phyloP scores from a whole-genome alignment of 2,329 filamentous ascomycete species.

The Pleurostoma richardsiae region DNA sequence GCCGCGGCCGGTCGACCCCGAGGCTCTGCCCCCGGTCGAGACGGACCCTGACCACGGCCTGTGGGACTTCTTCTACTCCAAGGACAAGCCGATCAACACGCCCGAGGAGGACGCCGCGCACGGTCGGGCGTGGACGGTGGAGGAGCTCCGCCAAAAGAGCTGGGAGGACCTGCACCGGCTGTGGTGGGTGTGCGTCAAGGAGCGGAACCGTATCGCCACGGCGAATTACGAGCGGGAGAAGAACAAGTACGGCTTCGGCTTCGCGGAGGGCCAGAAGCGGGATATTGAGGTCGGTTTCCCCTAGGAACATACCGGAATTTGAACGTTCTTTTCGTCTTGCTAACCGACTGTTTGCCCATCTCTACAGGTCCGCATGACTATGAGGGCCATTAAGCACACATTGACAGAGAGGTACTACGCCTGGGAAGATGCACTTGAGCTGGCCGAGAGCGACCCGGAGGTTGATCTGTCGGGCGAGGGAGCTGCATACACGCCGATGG shows the following conservation, averaged over 20 bases:
- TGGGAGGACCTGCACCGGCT: constrained; percentile 90
- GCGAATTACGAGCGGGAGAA: constrained; percentile 63
- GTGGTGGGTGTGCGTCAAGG: constrained; percentile 93
- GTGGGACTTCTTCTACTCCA: constrained; percentile 82
- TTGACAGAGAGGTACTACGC: constrained; percentile 85
- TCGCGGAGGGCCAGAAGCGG: constrained; percentile 59
- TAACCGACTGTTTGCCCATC: constrained; percentile 6
- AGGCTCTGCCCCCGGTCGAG: constrained; percentile 52
- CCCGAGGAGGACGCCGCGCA: constrained; percentile 68
- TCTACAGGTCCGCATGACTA: constrained; percentile 66
- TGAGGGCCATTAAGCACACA: constrained; percentile 76
- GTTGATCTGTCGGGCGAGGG: constrained; percentile 52
- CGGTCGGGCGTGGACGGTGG: constrained; percentile 77
- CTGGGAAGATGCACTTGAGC: constrained; percentile 70
- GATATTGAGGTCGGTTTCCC: constrained; percentile 56
- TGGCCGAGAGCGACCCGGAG: constrained; percentile 63
- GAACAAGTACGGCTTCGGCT: constrained; percentile 68
- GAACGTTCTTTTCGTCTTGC: not conserved
- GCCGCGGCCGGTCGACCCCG: constrained; percentile 54
- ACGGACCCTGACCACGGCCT: constrained; percentile 77
- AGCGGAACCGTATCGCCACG: constrained; percentile 86
- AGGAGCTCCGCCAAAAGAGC: constrained; percentile 82
- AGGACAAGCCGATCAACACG: constrained; percentile 62
- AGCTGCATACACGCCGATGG: constrained; percentile 42
- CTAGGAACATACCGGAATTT: too few species aligned